Conservation (phyloP, 1,139 yeast species). For the Yamadazyma atmosphaerica region DNA sequence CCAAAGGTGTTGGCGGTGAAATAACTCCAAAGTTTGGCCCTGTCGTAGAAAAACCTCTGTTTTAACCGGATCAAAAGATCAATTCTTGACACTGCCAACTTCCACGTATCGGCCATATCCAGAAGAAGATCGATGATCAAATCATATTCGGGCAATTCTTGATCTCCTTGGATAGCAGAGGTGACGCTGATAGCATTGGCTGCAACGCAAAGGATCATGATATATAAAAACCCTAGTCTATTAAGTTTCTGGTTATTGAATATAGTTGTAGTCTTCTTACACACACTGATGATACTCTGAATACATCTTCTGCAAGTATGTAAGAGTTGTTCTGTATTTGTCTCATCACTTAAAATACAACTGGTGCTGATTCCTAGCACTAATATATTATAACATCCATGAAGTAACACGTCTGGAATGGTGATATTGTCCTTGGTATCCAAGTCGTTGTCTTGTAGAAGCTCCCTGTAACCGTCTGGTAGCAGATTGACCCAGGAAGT, state of each 20-base stretch:
- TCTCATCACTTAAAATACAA: not conserved
- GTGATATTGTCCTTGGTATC: constrained; percentile 6
- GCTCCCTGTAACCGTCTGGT: constrained; percentile 3
- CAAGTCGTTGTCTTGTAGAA: constrained; percentile 4
- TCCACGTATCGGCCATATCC: constrained; percentile 5
- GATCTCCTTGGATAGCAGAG: not conserved
- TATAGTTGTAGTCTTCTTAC: constrained; percentile 4
- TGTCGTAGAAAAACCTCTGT: not conserved
- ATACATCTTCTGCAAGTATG: too few species aligned
- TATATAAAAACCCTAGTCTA: constrained; percentile 5
- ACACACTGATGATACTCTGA: constrained; percentile 1
- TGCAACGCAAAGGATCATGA: constrained; percentile 5
- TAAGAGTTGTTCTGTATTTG: too few species aligned
- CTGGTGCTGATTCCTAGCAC: constrained; percentile 3
- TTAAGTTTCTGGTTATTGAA: constrained; percentile 5
- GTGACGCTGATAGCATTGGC: constrained; percentile 1
- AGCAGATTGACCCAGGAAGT: constrained; percentile 4
- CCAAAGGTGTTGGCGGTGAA: too few species aligned
- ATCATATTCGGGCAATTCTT: constrained; percentile 3
- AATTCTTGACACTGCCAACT: constrained; percentile 1
- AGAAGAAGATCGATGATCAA: constrained; percentile 2
- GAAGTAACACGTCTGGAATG: constrained; percentile 6
- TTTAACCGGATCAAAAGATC: constrained; percentile 2
- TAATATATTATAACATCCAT: constrained; percentile 5
- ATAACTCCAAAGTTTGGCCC: not conserved